phyloP scores from a whole-genome alignment of 78 protist species.

The Cavenderia fasciculata region DNA sequence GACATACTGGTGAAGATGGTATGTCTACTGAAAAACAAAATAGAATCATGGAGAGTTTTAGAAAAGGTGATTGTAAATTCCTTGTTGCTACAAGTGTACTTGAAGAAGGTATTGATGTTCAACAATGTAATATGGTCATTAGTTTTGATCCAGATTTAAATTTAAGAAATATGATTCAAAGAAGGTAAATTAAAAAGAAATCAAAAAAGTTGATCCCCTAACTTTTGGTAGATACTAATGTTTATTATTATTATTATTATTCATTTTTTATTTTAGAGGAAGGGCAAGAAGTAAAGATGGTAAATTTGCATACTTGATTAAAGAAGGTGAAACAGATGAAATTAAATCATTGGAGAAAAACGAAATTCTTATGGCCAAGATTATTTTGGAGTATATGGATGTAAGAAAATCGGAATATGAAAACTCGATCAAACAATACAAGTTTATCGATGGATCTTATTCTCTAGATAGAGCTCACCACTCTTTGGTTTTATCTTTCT shows the following conservation, averaged over 20 bases:
- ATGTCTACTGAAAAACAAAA: slow-evolving; percentile 24
- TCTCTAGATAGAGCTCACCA: too few relatives aligned
- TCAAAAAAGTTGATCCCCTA: neutral
- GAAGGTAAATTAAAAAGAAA: neutral
- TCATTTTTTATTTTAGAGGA: too few relatives aligned
- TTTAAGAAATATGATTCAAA: slow-evolving; percentile 27
- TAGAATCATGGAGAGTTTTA: slow-evolving; percentile 11
- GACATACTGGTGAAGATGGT: slow-evolving; percentile 35
- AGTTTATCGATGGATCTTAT: too few relatives aligned
- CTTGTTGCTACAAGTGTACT: slow-evolving; percentile 67
- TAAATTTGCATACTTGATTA: neutral
- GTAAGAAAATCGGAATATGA: too few relatives aligned
- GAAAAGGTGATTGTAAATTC: slow-evolving; percentile 2
- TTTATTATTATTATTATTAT: too few relatives aligned
- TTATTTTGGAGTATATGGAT: too few relatives aligned
- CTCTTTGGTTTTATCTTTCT: too few relatives aligned
- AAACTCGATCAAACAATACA: too few relatives aligned
- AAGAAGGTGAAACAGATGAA: neutral
- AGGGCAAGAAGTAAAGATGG: too few relatives aligned
- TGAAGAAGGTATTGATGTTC: slow-evolving; percentile 80
- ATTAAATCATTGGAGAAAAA: neutral
- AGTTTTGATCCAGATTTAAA: slow-evolving; percentile 20
- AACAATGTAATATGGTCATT: slow-evolving; percentile 28
- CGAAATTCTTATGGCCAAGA: neutral
- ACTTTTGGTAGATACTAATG: too few relatives aligned